Evolutionary conservation across 1,284 basidiomycete species (phyloP).

Genomic region (Marasmius sp.): DNA sequence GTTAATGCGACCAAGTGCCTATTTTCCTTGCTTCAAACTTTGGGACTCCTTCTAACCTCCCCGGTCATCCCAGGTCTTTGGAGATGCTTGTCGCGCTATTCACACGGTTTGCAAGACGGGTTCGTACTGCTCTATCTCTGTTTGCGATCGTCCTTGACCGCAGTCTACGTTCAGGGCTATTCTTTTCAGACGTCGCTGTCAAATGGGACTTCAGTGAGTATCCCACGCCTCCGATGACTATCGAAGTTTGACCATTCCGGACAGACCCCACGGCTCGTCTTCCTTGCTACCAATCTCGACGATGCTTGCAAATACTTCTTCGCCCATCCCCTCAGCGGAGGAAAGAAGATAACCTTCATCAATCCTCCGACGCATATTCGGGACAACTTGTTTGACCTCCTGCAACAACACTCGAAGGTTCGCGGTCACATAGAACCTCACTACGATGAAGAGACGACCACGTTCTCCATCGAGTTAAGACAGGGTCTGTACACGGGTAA

Average conservation of each 20-base stretch:
- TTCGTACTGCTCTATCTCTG: constrained; percentile 12
- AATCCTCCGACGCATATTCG: constrained; percentile 2
- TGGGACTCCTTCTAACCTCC: constrained; percentile 11
- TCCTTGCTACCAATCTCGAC: constrained; percentile 48
- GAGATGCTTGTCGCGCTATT: constrained; percentile 37
- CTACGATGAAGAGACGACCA: background rate
- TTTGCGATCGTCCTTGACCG: background rate
- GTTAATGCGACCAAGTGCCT: constrained; percentile 35
- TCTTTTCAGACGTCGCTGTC: constrained; percentile 62
- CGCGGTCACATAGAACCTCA: background rate
- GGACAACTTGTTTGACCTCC: background rate
- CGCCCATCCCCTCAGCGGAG: constrained; percentile 56
- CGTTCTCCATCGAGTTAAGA: background rate
- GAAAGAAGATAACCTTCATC: constrained; percentile 55
- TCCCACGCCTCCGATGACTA: background rate
- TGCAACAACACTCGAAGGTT: background rate
- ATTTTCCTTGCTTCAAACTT: background rate
- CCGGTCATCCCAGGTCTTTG: constrained; percentile 28
- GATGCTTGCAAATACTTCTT: constrained; percentile 56
- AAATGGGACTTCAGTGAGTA: constrained; percentile 49
- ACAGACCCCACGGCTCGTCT: constrained; percentile 54
- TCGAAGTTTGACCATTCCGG: constrained; percentile 10
- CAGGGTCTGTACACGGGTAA: background rate
- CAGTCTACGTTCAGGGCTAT: constrained; percentile 37
- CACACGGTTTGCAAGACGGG: constrained; percentile 32